Conservation (phyloP, 805 yeast species). For the Candida dajiaensis region DNA sequence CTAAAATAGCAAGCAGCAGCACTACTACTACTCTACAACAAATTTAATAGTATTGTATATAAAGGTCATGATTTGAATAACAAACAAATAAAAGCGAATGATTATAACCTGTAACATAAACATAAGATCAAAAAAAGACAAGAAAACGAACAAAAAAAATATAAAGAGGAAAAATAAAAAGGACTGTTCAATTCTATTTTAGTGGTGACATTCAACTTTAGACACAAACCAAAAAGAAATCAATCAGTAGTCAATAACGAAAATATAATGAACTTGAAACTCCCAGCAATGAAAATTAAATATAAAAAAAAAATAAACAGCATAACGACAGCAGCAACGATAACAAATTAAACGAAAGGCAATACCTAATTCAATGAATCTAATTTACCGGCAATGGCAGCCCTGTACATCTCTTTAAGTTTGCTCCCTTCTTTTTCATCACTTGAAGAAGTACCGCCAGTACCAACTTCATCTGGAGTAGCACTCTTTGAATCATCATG, state of each 20-base stretch:
- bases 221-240: background rate
- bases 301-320: background rate
- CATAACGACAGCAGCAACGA: background rate
- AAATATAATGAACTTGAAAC: background rate
- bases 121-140: background rate
- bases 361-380: constrained; percentile 16
- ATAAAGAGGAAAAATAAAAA: background rate
- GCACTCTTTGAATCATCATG: background rate
- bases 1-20: background rate
- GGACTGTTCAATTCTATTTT: background rate
- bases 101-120: background rate
- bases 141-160: background rate
- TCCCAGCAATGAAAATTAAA: background rate
- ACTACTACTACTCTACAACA: background rate
- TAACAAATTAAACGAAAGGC: background rate
- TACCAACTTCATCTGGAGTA: constrained; percentile 2
- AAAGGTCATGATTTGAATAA: background rate
- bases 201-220: background rate
- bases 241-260: background rate
- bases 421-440: constrained; percentile 13
- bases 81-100: constrained; percentile 2
- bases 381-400: constrained; percentile 22
- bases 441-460: constrained; percentile 2
- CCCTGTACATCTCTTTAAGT: constrained; percentile 23
- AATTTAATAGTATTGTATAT: background rate